Percentiles rank a stretch among this genome's conserved stretches.
Evolutionary conservation across 441 rosid species (phyloP).

Genomic region (Corymbia calophylla): DNA sequence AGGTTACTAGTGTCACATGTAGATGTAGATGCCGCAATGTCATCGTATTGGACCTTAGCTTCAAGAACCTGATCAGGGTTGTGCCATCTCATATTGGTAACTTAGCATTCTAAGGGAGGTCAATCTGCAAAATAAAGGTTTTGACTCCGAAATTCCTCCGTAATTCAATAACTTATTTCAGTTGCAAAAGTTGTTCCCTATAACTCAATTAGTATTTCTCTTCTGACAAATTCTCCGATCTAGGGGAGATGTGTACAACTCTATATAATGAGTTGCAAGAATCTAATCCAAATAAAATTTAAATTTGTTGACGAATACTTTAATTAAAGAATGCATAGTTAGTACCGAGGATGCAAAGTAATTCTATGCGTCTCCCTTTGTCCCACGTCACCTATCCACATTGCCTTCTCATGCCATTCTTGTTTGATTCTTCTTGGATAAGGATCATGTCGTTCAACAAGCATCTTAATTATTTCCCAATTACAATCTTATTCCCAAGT

Average conservation of each 20-base stretch:
- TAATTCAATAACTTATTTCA: too few relatives aligned
- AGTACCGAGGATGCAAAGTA: background rate
- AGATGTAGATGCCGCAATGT: too few relatives aligned
- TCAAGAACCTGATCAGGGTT: too few relatives aligned
- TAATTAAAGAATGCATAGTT: background rate
- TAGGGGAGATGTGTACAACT: background rate
- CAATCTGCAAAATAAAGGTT: too few relatives aligned
- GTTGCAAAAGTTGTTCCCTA: too few relatives aligned
- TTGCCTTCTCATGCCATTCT: background rate
- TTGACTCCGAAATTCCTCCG: too few relatives aligned
- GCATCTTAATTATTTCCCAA: background rate
- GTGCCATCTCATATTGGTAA: too few relatives aligned
- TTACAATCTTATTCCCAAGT: background rate
- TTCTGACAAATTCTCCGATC: background rate
- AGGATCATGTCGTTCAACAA: background rate
- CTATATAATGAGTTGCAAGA: background rate
- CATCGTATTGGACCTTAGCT: too few relatives aligned
- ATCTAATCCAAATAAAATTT: background rate
- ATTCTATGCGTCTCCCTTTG: background rate
- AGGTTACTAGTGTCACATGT: too few relatives aligned
- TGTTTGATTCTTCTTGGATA: background rate
- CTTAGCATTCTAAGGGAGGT: too few relatives aligned
- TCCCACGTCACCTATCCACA: background rate
- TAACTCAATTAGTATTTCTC: too few relatives aligned
- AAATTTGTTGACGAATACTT: background rate